A percentile compares a stretch with the other conserved stretches of the same genome.
These are phyloP conservation scores for Coniochaeta sp. DNA, from an alignment of 2,329 filamentous ascomycete species.

Conservation along the genomic window DNA sequence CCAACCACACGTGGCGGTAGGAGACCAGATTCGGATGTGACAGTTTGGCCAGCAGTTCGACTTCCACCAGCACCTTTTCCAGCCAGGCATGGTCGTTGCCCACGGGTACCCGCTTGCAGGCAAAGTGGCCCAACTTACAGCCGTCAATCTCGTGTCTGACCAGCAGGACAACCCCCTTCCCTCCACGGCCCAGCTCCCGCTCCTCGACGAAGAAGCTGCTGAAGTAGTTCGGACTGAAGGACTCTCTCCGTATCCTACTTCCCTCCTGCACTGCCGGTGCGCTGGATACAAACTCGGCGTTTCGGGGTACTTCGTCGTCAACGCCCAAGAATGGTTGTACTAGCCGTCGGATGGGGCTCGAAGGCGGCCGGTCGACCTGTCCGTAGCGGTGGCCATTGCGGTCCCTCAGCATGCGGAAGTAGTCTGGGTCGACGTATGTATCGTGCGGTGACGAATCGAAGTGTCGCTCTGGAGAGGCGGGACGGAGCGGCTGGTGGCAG, in stretches of 20 bases:
- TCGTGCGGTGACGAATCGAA: conserved; percentile 43
- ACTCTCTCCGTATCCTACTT: conserved; percentile 74
- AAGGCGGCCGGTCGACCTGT: conserved; percentile 35
- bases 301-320: conserved; percentile 22
- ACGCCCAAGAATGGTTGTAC: conserved; percentile 34
- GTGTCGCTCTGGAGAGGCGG: conserved; percentile 39
- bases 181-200: conserved; percentile 76
- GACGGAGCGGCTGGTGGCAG: conserved; percentile 67
- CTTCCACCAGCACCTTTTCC: conserved; percentile 87
- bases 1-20: conserved; percentile 95
- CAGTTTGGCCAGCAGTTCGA: conserved; percentile 83
- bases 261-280: conserved; percentile 35
- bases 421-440: conserved; percentile 81
- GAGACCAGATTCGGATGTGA: conserved; percentile 94
- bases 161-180: conserved; percentile 91
- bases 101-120: conserved; percentile 94
- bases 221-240: conserved; percentile 92
- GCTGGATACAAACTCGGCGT: conserved; percentile 47
- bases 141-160: conserved; percentile 89
- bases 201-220: conserved; percentile 89
- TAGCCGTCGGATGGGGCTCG: conserved; percentile 48
- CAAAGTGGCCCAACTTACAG: conserved; percentile 82
- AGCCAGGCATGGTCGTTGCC: conserved; percentile 93
- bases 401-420: conserved; percentile 86
- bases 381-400: conserved; percentile 30